Evolutionary conservation across 2,329 filamentous ascomycete genomes (phyloP).

Genomic region (Paraconiothyrium sp.): DNA sequence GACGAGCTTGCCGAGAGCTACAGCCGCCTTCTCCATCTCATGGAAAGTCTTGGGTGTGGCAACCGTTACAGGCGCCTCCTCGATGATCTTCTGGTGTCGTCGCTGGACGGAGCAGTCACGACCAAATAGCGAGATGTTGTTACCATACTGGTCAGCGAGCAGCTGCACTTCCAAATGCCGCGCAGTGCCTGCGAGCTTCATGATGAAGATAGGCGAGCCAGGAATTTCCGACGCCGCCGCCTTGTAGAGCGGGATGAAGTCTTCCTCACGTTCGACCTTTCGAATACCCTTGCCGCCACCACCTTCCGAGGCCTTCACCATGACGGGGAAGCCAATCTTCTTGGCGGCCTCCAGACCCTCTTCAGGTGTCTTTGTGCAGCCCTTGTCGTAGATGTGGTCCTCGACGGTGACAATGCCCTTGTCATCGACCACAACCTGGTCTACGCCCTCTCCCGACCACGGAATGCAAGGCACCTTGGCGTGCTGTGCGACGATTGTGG

Average conservation of each 20-base stretch:
- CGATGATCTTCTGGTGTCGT: conserved; percentile 99
- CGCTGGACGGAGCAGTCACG: conserved; percentile 98
- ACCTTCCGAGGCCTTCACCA: conserved; percentile 99
- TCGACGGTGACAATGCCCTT: conserved; percentile 91
- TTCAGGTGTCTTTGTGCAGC: conserved; percentile 88
- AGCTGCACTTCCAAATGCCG: conserved; percentile 97
- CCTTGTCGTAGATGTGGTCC: conserved; percentile 85
- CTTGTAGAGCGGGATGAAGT: conserved; percentile 89
- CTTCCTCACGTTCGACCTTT: conserved; percentile 86
- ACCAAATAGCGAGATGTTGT: conserved; percentile 98
- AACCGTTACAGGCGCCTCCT: conserved; percentile 97
- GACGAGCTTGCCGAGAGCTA: conserved; percentile 90
- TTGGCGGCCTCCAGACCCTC: conserved; percentile 88
- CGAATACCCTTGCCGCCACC: conserved; percentile 99
- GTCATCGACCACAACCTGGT: conserved; percentile 79
- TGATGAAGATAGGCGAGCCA: conserved; percentile 99
- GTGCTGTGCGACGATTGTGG: conserved; percentile 98
- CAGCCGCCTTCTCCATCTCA: conserved; percentile 95
- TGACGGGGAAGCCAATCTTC: conserved; percentile 97
- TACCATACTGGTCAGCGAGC: conserved; percentile 97
- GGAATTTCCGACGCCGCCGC: conserved; percentile 97
- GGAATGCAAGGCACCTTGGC: conserved; percentile 96
- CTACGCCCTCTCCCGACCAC: conserved; percentile 97
- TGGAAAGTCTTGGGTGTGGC: conserved; percentile 89
- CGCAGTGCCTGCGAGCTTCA: conserved; percentile 98